Evolutionary conservation across 192 early-diverging fungal species (phyloP).

Genomic region (Rhizoclosmatium sp.): DNA sequence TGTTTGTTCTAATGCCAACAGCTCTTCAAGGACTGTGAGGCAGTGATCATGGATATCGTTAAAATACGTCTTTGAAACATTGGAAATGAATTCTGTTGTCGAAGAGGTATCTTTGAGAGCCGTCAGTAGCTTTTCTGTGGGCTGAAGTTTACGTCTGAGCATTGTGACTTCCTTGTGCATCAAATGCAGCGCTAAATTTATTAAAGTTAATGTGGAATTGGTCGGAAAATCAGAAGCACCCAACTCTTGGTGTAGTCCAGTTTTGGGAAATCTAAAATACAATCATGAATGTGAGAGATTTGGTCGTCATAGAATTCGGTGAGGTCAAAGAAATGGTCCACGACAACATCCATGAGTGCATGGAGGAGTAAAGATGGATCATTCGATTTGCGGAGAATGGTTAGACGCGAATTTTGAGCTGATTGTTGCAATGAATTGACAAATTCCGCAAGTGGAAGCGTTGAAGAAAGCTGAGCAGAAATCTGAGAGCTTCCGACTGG

Average conservation of each 20-base stretch:
- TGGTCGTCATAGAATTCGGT: slow-evolving; percentile 24
- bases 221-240: background rate
- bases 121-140: slow-evolving; percentile 53
- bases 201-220: background rate
- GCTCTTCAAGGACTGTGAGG: slow-evolving; percentile 58
- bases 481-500: background rate
- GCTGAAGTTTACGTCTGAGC: slow-evolving; percentile 54
- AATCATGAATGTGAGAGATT: slow-evolving; percentile 6
- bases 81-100: slow-evolving; percentile 39
- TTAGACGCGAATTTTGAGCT: background rate
- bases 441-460: background rate
- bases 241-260: slow-evolving; percentile 19
- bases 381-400: background rate
- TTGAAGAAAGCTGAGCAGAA: background rate
- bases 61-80: slow-evolving; percentile 54
- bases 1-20: slow-evolving; percentile 52
- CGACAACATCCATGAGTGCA: slow-evolving; percentile 30
- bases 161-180: slow-evolving; percentile 54
- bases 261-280: slow-evolving; percentile 3
- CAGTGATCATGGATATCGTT: slow-evolving; percentile 60
- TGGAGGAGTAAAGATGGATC: slow-evolving; percentile 23
- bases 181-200: slow-evolving; percentile 43
- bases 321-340: slow-evolving; percentile 24
- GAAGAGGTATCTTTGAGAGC: slow-evolving; percentile 27
- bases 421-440: background rate